These are phyloP conservation scores for Verticillium tricorpus DNA, from an alignment of 2,329 filamentous ascomycete genomes.

Conservation along the genomic window DNA sequence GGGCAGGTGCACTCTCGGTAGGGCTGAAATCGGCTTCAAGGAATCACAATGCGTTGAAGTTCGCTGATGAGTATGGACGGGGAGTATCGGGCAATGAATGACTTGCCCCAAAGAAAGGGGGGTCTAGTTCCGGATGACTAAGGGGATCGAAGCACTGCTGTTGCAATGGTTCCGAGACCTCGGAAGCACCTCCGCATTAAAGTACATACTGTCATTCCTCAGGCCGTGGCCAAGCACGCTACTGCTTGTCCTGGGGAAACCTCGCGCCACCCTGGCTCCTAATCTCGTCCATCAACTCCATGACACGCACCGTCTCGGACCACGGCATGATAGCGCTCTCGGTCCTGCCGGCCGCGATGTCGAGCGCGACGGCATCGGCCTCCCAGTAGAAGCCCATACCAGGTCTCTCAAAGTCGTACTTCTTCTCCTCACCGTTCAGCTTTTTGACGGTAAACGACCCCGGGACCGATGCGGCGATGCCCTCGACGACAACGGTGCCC, in stretches of 20 bases:
- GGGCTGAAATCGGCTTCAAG: neutral
- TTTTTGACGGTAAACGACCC: conserved; percentile 29
- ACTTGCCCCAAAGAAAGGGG: neutral
- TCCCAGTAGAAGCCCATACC: conserved; percentile 39
- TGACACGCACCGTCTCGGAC: conserved; percentile 38
- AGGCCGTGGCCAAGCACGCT: neutral
- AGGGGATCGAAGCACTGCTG: neutral
- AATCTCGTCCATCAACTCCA: conserved; percentile 43
- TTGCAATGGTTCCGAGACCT: neutral
- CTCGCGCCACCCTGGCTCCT: conserved; percentile 25
- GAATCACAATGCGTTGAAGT: neutral
- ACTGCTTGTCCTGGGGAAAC: conserved; percentile 21
- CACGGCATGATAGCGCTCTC: conserved; percentile 39
- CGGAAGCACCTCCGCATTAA: neutral
- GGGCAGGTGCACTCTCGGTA: neutral
- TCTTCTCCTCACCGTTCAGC: conserved; percentile 22
- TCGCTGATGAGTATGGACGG: neutral
- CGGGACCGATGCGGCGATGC: conserved; percentile 25
- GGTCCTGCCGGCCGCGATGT: conserved; percentile 29
- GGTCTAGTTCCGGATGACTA: neutral
- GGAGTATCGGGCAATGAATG: neutral
- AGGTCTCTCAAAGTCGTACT: conserved; percentile 28
- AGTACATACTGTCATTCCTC: neutral
- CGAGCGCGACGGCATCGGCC: conserved; percentile 35
- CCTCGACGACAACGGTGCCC: conserved; percentile 30